phyloP scores from a whole-genome alignment of 129 eudicot species.

The Lactuca sativa region DNA sequence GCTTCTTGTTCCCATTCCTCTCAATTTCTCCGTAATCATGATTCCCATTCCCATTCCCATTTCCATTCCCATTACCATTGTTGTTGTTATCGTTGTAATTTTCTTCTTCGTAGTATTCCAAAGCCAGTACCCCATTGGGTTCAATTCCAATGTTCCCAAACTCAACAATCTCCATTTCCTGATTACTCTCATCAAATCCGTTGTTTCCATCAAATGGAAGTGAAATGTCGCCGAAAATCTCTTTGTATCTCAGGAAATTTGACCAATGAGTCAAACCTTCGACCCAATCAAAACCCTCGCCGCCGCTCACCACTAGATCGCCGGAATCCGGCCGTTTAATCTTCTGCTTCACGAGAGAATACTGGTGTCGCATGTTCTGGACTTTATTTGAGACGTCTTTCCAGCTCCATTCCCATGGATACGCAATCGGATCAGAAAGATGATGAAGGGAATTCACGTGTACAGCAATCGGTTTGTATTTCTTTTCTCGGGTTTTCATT shows the following conservation, averaged over 20 bases:
- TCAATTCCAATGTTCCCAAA: slow-evolving; percentile 61
- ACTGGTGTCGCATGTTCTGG: slow-evolving; percentile 97
- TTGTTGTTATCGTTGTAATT: slow-evolving; percentile 34
- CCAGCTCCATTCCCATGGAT: slow-evolving; percentile 99
- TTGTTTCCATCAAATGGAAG: slow-evolving; percentile 35
- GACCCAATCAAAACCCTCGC: slow-evolving; percentile 79
- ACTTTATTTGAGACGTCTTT: slow-evolving; percentile 90
- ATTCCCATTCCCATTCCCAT: slow-evolving; percentile 19
- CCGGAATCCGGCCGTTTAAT: slow-evolving; percentile 53
- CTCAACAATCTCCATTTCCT: slow-evolving; percentile 48
- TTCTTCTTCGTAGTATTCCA: slow-evolving; percentile 77
- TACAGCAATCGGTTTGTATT: slow-evolving; percentile 74
- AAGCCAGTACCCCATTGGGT: slow-evolving; percentile 59
- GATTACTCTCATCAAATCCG: slow-evolving; percentile 52
- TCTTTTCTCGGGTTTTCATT: slow-evolving; percentile 94
- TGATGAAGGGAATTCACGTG: slow-evolving; percentile 77
- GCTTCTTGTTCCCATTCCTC: slow-evolving; percentile 64
- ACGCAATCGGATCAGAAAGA: slow-evolving; percentile 53
- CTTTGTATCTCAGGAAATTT: slow-evolving; percentile 74
- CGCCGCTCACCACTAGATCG: slow-evolving; percentile 23
- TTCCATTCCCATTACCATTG: slow-evolving; percentile 5
- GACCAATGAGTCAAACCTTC: slow-evolving; percentile 88
- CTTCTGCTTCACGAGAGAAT: slow-evolving; percentile 89
- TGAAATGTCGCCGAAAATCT: slow-evolving; percentile 83
- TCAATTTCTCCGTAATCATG: slow-evolving; percentile 57